Evolutionary conservation across 2,329 filamentous ascomycete species (phyloP), one percentile per base, ranked within the genome.

Genomic region (Plectosphaerella plurivora): DNA sequence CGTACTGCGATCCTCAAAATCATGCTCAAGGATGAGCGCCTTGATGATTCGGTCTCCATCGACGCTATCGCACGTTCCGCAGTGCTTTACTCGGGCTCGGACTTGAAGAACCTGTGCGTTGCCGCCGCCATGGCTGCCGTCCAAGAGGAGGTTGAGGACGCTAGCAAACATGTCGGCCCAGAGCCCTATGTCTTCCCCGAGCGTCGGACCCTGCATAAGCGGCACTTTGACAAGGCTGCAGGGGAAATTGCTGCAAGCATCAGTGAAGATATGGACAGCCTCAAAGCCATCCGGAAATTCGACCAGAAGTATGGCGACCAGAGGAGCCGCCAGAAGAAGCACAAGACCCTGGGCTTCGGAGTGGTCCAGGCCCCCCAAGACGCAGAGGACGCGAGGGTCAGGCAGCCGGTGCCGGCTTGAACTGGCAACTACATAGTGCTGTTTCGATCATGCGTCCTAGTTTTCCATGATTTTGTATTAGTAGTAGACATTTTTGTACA

Each of bases 231-330:
- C 15, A 87, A 84, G 59, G 94, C 91, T 2, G 77, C 96, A 62
- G 81, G 84, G 61, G 92, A 97, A 69, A 96, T 99, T 60, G 89
- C 87, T 52, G 91, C 94, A 0, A 95, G 89, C 62, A 92, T 97
- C 59, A 92, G 84, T 61, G 93, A 97, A 68, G 92, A 99, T 63
- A 97, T 97, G 93, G 78, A 83, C 47, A 90, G 84, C 33, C 74
- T 99, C 56, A 83, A 84, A 58, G 89, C 89, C 12, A 96, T 99
- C 62, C 82, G 90, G 61, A 95, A 95, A 71, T 99, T 97, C 64
- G 94, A 99, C 65, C 90, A 96, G 71, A 88, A 93, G 67, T 99
- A 92, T 67, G 93, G 94, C 24, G 91, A 96, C 65, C 81, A 87
- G 36, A 87, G 83, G 63, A 81, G 82, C 60, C 80, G 82, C 64